Evolutionary conservation across 1,284 basidiomycete genomes (phyloP), one percentile per base, ranked within the genome.

Genomic region (Heliocybe sulcata): DNA sequence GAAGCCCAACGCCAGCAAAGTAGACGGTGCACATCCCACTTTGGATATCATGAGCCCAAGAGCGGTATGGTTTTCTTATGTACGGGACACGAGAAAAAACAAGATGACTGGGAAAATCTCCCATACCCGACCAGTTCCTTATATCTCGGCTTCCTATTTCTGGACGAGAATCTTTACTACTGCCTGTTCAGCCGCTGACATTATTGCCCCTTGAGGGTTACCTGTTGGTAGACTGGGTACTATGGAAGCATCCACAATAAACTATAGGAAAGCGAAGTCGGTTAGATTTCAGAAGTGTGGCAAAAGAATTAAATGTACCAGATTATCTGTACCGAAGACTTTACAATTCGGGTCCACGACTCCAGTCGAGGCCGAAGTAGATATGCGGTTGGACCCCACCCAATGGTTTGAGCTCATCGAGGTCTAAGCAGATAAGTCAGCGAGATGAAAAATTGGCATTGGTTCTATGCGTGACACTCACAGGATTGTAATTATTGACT

Each of bases 321-420:
- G 64, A 64, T 84, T 83, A 66, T 82, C 73, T 14, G 81, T 83
- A 56, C 72, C 70, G 62, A 76, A 76, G 11, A 84, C 82, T 64
- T 81, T 80, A 23, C 74, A 69, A 63, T 83, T 82, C 47, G 74
- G 64, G 59, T 83, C 82, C 19, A 85, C 81, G 25, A 85, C 82
- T 14, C 69, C 67, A 51, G 29, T 63, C 1, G 64, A 60, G 10
- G 69, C 54, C 60, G 59, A 67, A 10, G 71, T 67, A n/a, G 75
- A 75, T 52, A 82, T 80, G 51, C 60, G 72, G 58, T 75, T 74
- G 25, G 80, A 75, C 8, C 80, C 81, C 12, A 79, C 74, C 79
- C 80, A 82, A 64, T 84, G 81, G 63, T 83, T 82, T 4, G 80
- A 82, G 63, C 79, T 72, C 68, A 81, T 63, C 25, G 45, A 63